A percentile compares a stretch with the other conserved stretches of the same genome.
Conservation (phyloP, 23 red algal species). For the Gracilaria vermiculophylla region DNA sequence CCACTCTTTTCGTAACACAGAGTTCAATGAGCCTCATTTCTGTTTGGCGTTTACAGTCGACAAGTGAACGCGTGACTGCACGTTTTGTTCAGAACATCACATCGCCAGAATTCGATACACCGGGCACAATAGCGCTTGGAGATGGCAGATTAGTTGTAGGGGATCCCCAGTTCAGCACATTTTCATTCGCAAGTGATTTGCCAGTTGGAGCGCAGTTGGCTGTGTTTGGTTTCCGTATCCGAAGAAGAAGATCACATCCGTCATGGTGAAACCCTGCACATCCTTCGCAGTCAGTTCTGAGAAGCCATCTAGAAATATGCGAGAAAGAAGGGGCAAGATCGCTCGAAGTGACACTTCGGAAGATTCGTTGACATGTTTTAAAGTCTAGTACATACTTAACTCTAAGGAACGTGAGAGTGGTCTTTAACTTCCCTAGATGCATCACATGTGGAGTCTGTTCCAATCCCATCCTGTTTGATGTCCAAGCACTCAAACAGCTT, state of each 20-base stretch:
- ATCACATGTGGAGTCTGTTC: neutral
- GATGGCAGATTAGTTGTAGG: conserved; percentile 1
- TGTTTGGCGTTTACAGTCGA: neutral
- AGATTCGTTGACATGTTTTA: too few species aligned
- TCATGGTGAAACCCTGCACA: too few species aligned
- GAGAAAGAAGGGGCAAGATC: too few species aligned
- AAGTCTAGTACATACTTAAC: too few species aligned
- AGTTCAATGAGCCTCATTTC: neutral
- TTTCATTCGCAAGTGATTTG: neutral
- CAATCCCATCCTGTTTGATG: neutral
- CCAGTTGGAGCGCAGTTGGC: neutral
- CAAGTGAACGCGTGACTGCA: neutral
- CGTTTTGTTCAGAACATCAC: conserved; percentile 26
- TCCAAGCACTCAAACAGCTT: neutral
- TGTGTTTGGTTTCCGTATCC: neutral
- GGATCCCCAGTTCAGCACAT: neutral
- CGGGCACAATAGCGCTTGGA: conserved; percentile 8
- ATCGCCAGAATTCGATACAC: neutral
- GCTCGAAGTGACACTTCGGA: too few species aligned
- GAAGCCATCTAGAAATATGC: too few species aligned
- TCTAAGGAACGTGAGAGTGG: neutral
- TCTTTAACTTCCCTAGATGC: neutral
- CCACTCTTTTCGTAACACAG: conserved; percentile 14
- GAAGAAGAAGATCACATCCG: neutral
- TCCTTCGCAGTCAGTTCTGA: too few species aligned